Conservation (phyloP, 1,284 basidiomycete species). For the Amylostereum areolatum region DNA sequence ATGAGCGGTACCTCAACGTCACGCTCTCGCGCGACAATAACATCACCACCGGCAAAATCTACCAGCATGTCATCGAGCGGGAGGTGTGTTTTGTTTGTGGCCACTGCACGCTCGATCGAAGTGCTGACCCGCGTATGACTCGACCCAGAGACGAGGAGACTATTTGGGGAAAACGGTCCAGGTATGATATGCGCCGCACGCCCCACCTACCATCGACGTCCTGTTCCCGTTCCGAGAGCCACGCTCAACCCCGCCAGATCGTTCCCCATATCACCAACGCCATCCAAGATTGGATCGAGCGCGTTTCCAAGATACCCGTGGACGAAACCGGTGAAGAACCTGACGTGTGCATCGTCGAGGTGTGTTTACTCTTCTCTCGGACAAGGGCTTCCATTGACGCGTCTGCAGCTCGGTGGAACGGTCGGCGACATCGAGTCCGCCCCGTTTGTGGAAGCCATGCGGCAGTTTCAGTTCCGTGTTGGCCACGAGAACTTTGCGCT, state of each 20-base stretch:
- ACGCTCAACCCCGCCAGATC: too few relatives aligned
- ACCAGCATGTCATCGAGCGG: constrained; percentile 94
- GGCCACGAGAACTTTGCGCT: constrained; percentile 97
- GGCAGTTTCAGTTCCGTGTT: constrained; percentile 99
- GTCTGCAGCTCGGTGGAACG: constrained; percentile 81
- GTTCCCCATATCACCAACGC: constrained; percentile 96
- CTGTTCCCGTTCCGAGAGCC: too few relatives aligned
- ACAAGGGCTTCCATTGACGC: background rate
- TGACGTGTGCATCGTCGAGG: constrained; percentile 97
- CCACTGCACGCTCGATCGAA: constrained; percentile 11
- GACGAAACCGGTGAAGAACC: constrained; percentile 93
- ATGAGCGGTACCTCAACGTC: constrained; percentile 95
- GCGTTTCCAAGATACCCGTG: constrained; percentile 89
- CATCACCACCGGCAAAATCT: constrained; percentile 98
- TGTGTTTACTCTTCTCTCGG: constrained; percentile 21
- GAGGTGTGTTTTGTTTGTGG: constrained; percentile 87
- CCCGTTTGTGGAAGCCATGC: constrained; percentile 98
- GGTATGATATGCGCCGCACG: constrained; percentile 30
- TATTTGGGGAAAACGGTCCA: constrained; percentile 98
- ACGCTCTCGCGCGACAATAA: constrained; percentile 95
- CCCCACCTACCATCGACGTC: background rate
- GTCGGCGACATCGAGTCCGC: constrained; percentile 96
- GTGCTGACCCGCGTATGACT: constrained; percentile 1
- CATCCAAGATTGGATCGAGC: constrained; percentile 98
- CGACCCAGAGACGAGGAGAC: constrained; percentile 78